These are phyloP conservation scores for Persicaria maculosa DNA, from an alignment of 148 eudicot genomes.

Conservation along the genomic window DNA sequence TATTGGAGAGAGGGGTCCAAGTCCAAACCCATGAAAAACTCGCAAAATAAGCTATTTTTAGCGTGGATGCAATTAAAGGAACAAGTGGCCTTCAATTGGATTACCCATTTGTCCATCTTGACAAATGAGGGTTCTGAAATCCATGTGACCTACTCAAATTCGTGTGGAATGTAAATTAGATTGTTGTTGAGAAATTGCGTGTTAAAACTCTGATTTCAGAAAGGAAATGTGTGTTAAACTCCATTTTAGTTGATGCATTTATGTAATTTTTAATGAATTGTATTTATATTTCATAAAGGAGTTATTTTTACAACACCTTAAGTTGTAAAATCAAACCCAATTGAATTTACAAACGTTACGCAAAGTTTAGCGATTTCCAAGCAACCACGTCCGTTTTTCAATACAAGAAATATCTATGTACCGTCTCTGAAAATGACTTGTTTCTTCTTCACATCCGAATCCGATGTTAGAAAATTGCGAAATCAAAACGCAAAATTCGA, in stretches of 20 bases:
- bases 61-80: neutral
- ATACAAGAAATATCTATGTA: neutral
- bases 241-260: too few species aligned
- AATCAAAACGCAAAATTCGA: neutral
- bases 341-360: too few species aligned
- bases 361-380: too few species aligned
- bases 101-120: neutral
- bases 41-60: neutral
- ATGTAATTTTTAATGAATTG: too few species aligned
- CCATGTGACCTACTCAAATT: neutral
- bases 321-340: too few species aligned
- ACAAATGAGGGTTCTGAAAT: neutral
- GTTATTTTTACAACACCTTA: too few species aligned
- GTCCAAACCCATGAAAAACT: conserved; percentile 4
- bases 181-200: too few species aligned
- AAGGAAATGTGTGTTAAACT: too few species aligned
- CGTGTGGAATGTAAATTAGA: neutral
- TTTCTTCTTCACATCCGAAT: neutral
- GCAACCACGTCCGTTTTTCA: neutral
- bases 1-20: neutral
- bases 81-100: neutral
- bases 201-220: too few species aligned
- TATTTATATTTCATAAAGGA: too few species aligned
- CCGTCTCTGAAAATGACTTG: neutral
- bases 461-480: neutral